phyloP scores from a whole-genome alignment of 2,329 filamentous ascomycete genomes.

The Hymenoscyphus fructigenus region DNA sequence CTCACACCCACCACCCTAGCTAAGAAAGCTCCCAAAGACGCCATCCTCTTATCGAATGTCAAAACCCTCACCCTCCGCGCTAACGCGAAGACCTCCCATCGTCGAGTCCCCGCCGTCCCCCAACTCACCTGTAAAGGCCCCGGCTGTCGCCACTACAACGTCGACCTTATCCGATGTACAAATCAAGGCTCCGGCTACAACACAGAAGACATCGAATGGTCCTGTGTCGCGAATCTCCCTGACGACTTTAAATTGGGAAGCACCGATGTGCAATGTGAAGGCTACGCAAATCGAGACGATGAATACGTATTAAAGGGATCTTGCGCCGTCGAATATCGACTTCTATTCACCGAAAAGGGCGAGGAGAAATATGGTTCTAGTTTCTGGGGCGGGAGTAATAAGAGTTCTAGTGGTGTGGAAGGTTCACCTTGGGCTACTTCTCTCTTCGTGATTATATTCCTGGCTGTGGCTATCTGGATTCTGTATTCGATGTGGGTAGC shows the following conservation, averaged over 20 bases:
- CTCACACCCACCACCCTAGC: slow-evolving; percentile 30
- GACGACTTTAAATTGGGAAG: slow-evolving; percentile 68
- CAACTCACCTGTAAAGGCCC: slow-evolving; percentile 76
- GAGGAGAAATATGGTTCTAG: slow-evolving; percentile 61
- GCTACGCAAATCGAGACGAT: slow-evolving; percentile 75
- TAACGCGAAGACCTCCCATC: slow-evolving; percentile 66
- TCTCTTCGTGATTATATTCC: slow-evolving; percentile 63
- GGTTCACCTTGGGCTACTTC: slow-evolving; percentile 40
- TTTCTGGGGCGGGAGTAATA: slow-evolving; percentile 23
- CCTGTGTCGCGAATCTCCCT: slow-evolving; percentile 67
- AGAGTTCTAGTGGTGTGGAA: slow-evolving; percentile 20
- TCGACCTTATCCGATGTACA: slow-evolving; percentile 85
- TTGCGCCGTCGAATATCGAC: slow-evolving; percentile 86
- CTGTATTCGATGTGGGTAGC: slow-evolving; percentile 51
- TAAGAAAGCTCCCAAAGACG: slow-evolving; percentile 39
- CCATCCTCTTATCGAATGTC: slow-evolving; percentile 64
- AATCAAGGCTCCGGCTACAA: slow-evolving; percentile 83
- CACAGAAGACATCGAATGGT: slow-evolving; percentile 84
- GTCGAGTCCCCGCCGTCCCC: slow-evolving; percentile 73
- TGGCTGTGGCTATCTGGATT: slow-evolving; percentile 60
- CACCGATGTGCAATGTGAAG: slow-evolving; percentile 92
- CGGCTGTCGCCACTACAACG: slow-evolving; percentile 49
- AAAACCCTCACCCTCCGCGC: slow-evolving; percentile 75
- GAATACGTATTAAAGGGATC: slow-evolving; percentile 86
- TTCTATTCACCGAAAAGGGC: slow-evolving; percentile 75